Conservation (phyloP, 306 rosid genomes). For the Hylodesmum podocarpum region DNA sequence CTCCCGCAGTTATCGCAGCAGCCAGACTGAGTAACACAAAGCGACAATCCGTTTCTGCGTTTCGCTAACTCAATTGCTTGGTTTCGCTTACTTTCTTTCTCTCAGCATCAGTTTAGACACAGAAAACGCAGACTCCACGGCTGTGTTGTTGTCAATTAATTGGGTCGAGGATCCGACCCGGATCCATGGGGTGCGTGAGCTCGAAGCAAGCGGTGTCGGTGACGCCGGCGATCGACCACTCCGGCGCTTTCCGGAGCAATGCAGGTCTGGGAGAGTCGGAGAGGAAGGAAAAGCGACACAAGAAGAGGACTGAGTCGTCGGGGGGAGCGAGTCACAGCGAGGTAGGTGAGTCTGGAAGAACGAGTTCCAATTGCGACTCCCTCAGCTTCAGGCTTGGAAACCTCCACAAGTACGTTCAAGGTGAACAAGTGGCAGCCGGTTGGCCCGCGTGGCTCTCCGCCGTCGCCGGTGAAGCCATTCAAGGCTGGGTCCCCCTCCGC, state of each 20-base stretch:
- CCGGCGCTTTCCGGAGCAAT: conserved; percentile 53
- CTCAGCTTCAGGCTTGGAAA: conserved; percentile 76
- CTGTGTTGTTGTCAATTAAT: background rate
- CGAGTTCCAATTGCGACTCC: conserved; percentile 69
- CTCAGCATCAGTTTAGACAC: background rate
- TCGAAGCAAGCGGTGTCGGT: conserved; percentile 89
- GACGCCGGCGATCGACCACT: conserved; percentile 84
- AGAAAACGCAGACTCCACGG: background rate
- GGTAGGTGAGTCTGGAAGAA: conserved; percentile 68
- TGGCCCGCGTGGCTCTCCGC: conserved; percentile 98
- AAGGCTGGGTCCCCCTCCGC: conserved; percentile 88
- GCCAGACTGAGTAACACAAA: background rate
- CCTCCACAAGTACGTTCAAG: conserved; percentile 66
- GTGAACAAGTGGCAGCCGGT: conserved; percentile 86
- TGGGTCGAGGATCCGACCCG: conserved; percentile 16
- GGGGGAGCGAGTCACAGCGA: conserved; percentile 55
- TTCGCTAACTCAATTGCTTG: background rate
- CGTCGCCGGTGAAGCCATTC: conserved; percentile 96
- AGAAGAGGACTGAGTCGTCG: conserved; percentile 41
- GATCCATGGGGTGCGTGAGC: conserved; percentile 81
- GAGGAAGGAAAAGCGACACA: conserved; percentile 23
- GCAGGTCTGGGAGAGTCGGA: conserved; percentile 36
- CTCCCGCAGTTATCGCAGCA: conserved; percentile 28
- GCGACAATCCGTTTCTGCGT: conserved; percentile 12
- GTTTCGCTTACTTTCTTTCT: background rate